Evolutionary conservation across 2,329 filamentous ascomycete species (phyloP).

Genomic region (Amesomyces nigricolor): DNA sequence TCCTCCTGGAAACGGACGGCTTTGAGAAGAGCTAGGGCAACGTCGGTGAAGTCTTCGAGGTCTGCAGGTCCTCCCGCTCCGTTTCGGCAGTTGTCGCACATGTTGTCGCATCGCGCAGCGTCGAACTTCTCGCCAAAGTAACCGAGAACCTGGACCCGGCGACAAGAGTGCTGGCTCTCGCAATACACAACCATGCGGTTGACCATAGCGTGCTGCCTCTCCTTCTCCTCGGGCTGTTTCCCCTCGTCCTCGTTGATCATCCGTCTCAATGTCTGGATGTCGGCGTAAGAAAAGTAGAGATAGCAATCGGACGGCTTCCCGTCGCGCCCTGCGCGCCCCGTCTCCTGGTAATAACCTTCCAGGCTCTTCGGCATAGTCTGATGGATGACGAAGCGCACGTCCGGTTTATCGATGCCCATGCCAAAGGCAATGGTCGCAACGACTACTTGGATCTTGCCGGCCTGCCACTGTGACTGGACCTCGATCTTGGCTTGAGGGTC

Average conservation of each 20-base stretch:
- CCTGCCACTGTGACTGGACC: constrained; percentile 79
- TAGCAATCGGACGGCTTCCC: constrained; percentile 83
- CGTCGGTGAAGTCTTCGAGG: constrained; percentile 67
- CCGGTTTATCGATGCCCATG: constrained; percentile 98
- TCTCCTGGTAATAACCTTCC: constrained; percentile 98
- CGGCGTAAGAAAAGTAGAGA: constrained; percentile 78
- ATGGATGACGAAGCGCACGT: constrained; percentile 95
- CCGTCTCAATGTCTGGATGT: constrained; percentile 65
- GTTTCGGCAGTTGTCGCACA: constrained; percentile 86
- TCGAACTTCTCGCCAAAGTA: constrained; percentile 90
- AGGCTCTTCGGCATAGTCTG: constrained; percentile 88
- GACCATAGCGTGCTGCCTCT: constrained; percentile 79
- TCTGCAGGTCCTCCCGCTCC: constrained; percentile 54
- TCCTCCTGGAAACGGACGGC: constrained; percentile 57
- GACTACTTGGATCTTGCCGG: constrained; percentile 73
- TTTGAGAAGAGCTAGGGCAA: constrained; percentile 64
- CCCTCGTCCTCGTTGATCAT: constrained; percentile 83
- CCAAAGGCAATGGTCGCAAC: constrained; percentile 98
- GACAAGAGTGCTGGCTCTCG: constrained; percentile 82
- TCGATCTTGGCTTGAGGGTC: constrained; percentile 58
- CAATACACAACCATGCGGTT: constrained; percentile 80
- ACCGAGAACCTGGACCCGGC: constrained; percentile 78
- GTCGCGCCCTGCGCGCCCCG: constrained; percentile 87
- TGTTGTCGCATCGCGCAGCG: constrained; percentile 61
- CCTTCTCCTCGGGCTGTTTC: constrained; percentile 65